Conservation (phyloP, 2,329 filamentous ascomycete species). For the Trichoderma atroviride region DNA sequence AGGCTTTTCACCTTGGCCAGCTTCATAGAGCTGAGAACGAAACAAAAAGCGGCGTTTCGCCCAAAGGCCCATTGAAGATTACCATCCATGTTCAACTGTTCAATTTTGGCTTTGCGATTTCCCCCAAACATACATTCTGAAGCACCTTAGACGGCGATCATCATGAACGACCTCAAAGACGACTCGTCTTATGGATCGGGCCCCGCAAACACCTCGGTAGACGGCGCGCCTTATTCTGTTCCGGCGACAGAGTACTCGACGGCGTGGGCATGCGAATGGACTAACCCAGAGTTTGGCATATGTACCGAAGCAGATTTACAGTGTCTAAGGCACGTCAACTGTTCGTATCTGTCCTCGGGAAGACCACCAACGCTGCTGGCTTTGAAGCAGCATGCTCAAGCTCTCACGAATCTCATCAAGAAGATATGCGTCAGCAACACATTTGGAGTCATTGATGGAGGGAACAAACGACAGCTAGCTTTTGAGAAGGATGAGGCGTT, state of each 20-base stretch:
- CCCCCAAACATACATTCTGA: neutral
- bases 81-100: neutral
- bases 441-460: conserved; percentile 29
- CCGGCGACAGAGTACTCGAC: conserved; percentile 35
- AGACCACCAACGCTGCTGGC: conserved; percentile 57
- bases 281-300: conserved; percentile 32
- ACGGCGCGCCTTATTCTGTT: conserved; percentile 26
- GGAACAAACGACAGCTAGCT: conserved; percentile 34
- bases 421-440: conserved; percentile 47
- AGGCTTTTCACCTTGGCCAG: too few species aligned
- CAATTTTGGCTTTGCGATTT: neutral
- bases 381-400: conserved; percentile 63
- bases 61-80: neutral
- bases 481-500: conserved; percentile 54
- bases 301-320: conserved; percentile 31
- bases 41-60: neutral
- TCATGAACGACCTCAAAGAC: neutral
- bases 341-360: conserved; percentile 59
- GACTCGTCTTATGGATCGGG: neutral
- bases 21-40: neutral
- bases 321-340: conserved; percentile 53
- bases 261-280: conserved; percentile 35
- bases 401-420: conserved; percentile 56
- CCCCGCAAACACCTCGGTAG: neutral
- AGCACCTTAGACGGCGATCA: neutral